Evolutionary conservation across 1,284 basidiomycete species (phyloP).

Genomic region (Ganoderma resinaceum): DNA sequence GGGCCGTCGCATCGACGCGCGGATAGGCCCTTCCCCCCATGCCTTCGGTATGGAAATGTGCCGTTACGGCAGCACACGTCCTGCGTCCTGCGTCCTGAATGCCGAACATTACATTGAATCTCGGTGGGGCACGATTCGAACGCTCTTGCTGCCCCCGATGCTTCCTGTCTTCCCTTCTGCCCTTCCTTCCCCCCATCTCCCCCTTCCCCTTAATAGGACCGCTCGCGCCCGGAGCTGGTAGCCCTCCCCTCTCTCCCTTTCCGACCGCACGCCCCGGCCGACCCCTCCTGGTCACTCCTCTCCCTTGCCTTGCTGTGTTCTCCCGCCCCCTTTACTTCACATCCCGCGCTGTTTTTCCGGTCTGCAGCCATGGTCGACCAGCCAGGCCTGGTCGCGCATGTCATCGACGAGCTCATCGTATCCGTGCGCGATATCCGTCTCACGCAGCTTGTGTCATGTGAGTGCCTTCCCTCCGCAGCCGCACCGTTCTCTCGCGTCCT

Average conservation of each 20-base stretch:
- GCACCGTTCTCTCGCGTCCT: not conserved
- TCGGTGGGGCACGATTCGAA: conserved; percentile 1
- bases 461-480: not conserved
- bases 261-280: not conserved
- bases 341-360: not conserved
- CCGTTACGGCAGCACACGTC: not conserved
- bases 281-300: not conserved
- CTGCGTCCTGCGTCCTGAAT: not conserved
- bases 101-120: conserved; percentile 3
- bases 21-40: not conserved
- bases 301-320: not conserved
- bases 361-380: conserved; percentile 9
- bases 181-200: not conserved
- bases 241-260: not conserved
- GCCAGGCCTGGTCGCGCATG: conserved; percentile 2
- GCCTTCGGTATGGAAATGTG: conserved; percentile 7
- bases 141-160: conserved; percentile 5
- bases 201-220: conserved; percentile 5
- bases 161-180: conserved; percentile 9
- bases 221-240: not conserved
- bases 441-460: conserved; percentile 19
- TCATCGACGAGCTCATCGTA: conserved; percentile 4
- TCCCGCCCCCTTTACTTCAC: not conserved
- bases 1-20: not conserved
- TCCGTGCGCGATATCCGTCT: conserved; percentile 14